These are phyloP conservation scores for Claviceps sp. DNA, from an alignment of 2,329 filamentous ascomycete genomes.

Conservation along the genomic window DNA sequence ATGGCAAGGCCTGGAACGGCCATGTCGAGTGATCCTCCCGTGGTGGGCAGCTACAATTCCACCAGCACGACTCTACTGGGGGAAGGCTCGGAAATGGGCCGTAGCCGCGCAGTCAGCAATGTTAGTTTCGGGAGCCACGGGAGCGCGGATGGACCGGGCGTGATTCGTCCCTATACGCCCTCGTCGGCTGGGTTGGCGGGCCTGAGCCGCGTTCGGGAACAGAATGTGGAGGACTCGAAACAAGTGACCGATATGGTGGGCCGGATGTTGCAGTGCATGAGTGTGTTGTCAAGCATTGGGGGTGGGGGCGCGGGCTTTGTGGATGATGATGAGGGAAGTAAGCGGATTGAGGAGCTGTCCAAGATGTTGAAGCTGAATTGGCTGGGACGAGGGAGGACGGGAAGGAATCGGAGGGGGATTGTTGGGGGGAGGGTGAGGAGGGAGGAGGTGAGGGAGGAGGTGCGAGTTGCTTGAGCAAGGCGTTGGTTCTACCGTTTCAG, in stretches of 20 bases:
- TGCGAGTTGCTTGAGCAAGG: conserved; percentile 24
- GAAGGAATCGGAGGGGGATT: conserved; percentile 77
- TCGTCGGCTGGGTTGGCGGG: conserved; percentile 19
- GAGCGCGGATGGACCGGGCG: conserved; percentile 23
- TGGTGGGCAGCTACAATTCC: conserved; percentile 63
- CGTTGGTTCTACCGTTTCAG: background rate
- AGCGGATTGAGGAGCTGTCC: conserved; percentile 69
- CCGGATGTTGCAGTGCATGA: conserved; percentile 91
- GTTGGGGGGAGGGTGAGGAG: conserved; percentile 53
- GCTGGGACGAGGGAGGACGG: conserved; percentile 80
- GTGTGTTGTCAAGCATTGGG: conserved; percentile 67
- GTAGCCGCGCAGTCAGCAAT: conserved; percentile 76
- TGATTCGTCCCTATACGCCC: conserved; percentile 38
- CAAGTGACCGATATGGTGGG: conserved; percentile 90
- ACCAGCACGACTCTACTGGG: conserved; percentile 71
- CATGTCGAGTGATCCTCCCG: conserved; percentile 56
- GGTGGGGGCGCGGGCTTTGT: conserved; percentile 21
- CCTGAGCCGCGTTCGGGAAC: conserved; percentile 35
- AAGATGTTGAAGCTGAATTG: conserved; percentile 92
- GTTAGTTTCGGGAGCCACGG: conserved; percentile 51
- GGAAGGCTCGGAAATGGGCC: conserved; percentile 40
- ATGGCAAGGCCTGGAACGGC: conserved; percentile 55
- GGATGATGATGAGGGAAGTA: conserved; percentile 57
- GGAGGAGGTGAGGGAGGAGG: conserved; percentile 27
- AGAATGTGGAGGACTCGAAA: conserved; percentile 54